Percentiles rank a stretch among this genome's conserved stretches.
These are phyloP conservation scores for Coemansia sp. DNA, from an alignment of 192 early-diverging fungal genomes.

Conservation along the genomic window DNA sequence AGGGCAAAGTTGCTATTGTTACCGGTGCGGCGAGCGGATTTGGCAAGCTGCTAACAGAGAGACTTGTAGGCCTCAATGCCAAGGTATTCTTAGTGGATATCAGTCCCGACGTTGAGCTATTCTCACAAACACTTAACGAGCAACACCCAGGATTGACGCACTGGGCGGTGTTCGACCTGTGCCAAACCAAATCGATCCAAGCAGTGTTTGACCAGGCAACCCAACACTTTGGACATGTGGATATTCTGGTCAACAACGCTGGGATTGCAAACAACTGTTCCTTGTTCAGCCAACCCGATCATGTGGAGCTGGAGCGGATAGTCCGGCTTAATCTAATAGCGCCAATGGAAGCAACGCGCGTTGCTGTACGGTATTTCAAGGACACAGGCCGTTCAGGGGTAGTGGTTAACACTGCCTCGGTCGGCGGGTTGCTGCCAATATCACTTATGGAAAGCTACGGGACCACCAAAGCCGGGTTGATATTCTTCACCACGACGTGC, in stretches of 20 bases:
- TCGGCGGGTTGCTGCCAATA: slow-evolving; percentile 60
- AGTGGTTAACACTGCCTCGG: slow-evolving; percentile 70
- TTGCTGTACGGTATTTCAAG: slow-evolving; percentile 63
- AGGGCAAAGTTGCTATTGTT: slow-evolving; percentile 32
- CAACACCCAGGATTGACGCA: background rate
- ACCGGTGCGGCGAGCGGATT: slow-evolving; percentile 47
- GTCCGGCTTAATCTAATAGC: slow-evolving; percentile 71
- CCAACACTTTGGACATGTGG: slow-evolving; percentile 54
- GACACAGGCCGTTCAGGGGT: slow-evolving; percentile 52
- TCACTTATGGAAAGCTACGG: slow-evolving; percentile 66
- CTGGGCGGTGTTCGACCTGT: slow-evolving; percentile 50
- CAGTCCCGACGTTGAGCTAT: slow-evolving; percentile 5
- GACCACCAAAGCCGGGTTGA: slow-evolving; percentile 71
- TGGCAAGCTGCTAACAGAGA: slow-evolving; percentile 24
- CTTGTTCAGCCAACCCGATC: slow-evolving; percentile 50
- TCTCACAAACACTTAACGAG: slow-evolving; percentile 19
- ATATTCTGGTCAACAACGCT: slow-evolving; percentile 62
- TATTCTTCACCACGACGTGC: slow-evolving; percentile 56
- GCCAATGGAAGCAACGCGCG: slow-evolving; percentile 67
- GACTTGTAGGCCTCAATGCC: slow-evolving; percentile 10
- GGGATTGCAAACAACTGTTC: slow-evolving; percentile 54
- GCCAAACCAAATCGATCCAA: slow-evolving; percentile 26
- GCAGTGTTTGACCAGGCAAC: slow-evolving; percentile 46
- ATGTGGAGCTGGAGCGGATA: slow-evolving; percentile 54
- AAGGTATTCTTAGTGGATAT: slow-evolving; percentile 37